Conservation (phyloP, 257 asterid species). For the Sherardia arvensis region DNA sequence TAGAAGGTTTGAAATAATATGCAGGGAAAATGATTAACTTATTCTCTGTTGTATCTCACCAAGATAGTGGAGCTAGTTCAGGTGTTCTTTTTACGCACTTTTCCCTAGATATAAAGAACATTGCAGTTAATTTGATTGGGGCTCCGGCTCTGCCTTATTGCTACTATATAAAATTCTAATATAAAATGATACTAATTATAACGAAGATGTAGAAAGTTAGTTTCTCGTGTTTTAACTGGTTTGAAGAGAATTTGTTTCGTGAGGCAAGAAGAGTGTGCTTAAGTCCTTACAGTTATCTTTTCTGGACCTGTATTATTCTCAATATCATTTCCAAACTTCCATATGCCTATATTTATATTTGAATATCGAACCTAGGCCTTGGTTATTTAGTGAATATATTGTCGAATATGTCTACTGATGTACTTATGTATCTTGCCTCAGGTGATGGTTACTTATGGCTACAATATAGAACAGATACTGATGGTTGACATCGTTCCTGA, state of each 20-base stretch:
- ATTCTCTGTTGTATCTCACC: neutral
- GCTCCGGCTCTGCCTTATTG: neutral
- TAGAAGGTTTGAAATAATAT: neutral
- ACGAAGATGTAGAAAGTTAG: neutral
- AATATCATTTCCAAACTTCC: neutral
- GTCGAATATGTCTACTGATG: neutral
- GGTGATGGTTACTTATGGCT: constrained; percentile 99
- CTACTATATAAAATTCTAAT: neutral
- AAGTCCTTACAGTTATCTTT: neutral
- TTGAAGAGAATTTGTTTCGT: neutral
- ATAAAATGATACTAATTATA: neutral
- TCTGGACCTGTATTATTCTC: neutral
- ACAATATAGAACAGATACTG: constrained; percentile 88
- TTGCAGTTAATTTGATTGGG: neutral
- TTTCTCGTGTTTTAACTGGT: neutral
- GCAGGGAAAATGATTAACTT: neutral
- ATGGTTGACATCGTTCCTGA: constrained; percentile 98
- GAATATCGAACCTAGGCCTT: neutral
- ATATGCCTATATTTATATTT: neutral
- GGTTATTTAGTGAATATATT: neutral
- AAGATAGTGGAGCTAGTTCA: neutral
- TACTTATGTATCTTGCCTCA: constrained; percentile 22
- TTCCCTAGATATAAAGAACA: neutral
- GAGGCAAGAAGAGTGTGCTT: neutral
- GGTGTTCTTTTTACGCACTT: neutral